Conservation (phyloP, 2,329 filamentous ascomycete genomes). For the Arthrobotrys pseudoclavata region DNA sequence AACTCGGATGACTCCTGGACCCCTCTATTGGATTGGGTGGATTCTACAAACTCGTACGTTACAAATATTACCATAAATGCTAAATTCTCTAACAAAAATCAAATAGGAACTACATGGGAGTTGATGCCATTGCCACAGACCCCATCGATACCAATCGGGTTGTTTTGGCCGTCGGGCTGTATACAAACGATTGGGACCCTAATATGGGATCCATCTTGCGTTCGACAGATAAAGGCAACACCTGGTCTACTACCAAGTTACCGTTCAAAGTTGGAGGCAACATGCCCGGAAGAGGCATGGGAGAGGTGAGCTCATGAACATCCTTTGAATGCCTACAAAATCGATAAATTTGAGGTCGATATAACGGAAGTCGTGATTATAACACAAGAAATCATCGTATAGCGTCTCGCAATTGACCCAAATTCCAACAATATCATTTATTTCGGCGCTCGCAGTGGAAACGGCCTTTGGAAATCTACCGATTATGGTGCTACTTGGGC, state of each 20-base stretch:
- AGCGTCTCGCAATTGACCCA: conserved; percentile 72
- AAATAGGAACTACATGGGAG: conserved; percentile 71
- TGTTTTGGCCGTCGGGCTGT: conserved; percentile 72
- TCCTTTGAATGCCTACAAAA: neutral
- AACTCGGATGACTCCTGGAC: conserved; percentile 73
- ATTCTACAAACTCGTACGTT: conserved; percentile 68
- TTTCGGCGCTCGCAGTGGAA: conserved; percentile 73
- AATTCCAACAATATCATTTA: conserved; percentile 72
- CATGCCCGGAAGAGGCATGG: conserved; percentile 74
- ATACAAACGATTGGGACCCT: conserved; percentile 74
- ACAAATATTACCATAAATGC: neutral
- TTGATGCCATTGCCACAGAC: conserved; percentile 73
- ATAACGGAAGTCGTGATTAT: neutral
- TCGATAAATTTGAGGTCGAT: neutral
- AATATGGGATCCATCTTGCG: conserved; percentile 71
- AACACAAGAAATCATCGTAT: neutral
- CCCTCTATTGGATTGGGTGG: conserved; percentile 70
- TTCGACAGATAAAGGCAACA: conserved; percentile 71
- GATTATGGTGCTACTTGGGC: conserved; percentile 71
- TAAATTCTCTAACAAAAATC: neutral
- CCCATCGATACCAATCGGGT: conserved; percentile 71
- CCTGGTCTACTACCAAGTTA: conserved; percentile 70
- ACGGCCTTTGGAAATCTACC: conserved; percentile 73
- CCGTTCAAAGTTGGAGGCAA: conserved; percentile 75
- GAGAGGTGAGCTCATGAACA: conserved; percentile 64